Evolutionary conservation across 306 rosid genomes (phyloP).

Genomic region (Quercus mongolica): DNA sequence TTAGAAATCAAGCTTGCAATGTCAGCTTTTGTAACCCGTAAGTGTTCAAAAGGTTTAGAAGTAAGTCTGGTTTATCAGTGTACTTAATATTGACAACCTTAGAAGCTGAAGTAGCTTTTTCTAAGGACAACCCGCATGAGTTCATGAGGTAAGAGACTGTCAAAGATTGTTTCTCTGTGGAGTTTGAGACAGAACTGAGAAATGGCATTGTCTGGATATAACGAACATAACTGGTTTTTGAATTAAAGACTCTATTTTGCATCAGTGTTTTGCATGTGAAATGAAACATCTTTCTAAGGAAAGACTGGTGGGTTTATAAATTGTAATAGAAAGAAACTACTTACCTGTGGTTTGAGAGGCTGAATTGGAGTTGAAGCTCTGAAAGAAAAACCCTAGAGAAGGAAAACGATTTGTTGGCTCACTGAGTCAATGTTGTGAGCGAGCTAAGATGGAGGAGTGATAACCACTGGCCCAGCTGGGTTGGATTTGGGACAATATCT

Average conservation of each 20-base stretch:
- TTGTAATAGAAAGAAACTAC: background rate
- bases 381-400: background rate
- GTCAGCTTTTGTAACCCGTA: background rate
- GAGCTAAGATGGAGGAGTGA: background rate
- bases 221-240: background rate
- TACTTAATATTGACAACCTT: background rate
- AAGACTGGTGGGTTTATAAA: background rate
- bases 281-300: background rate
- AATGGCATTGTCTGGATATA: background rate
- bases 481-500: background rate
- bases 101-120: background rate
- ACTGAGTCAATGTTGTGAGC: background rate
- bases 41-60: background rate
- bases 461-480: background rate
- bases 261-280: background rate
- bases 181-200: background rate
- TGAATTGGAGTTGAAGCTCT: background rate
- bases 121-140: background rate
- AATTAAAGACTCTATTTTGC: background rate
- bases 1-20: background rate
- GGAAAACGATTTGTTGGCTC: background rate
- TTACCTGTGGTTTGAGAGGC: background rate
- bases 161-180: background rate
- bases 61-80: background rate
- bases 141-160: background rate